These are phyloP conservation scores for Tulasnella sp. DNA, from an alignment of 768 basidiomycete genomes.

Conservation along the genomic window DNA sequence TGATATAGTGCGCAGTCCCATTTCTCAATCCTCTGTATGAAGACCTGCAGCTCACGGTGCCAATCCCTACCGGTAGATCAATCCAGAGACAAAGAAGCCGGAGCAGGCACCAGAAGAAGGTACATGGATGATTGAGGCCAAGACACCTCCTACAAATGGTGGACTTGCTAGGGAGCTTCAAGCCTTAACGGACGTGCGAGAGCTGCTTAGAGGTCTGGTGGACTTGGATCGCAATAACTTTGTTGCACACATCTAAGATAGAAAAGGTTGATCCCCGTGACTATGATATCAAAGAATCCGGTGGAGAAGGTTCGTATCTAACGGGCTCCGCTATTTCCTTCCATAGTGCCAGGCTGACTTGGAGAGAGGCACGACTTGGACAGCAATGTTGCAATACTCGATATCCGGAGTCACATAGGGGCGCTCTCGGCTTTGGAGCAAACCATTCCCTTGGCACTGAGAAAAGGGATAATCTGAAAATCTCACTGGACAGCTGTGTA, in stretches of 20 bases:
- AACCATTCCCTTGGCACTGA: too few relatives aligned
- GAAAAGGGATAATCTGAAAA: too few relatives aligned
- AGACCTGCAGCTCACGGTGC: neutral
- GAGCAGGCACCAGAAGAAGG: slow-evolving; percentile 70
- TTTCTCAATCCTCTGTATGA: neutral
- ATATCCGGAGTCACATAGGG: too few relatives aligned
- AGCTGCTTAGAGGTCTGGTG: slow-evolving; percentile 72
- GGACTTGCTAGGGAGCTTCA: slow-evolving; percentile 36
- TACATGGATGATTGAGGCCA: slow-evolving; percentile 81
- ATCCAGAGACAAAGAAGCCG: slow-evolving; percentile 61
- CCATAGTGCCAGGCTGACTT: too few relatives aligned
- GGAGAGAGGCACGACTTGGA: too few relatives aligned
- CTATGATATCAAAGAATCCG: too few relatives aligned
- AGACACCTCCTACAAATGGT: slow-evolving; percentile 71
- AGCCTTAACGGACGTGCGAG: slow-evolving; percentile 68
- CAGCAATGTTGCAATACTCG: too few relatives aligned
- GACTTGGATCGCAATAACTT: slow-evolving; percentile 45
- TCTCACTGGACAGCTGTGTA: too few relatives aligned
- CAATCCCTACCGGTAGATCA: slow-evolving; percentile 37
- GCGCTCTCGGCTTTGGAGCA: too few relatives aligned
- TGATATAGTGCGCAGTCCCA: slow-evolving; percentile 58
- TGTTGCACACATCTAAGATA: neutral
- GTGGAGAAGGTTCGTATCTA: too few relatives aligned
- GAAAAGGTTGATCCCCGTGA: too few relatives aligned
- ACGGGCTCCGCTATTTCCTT: too few relatives aligned